Base-by-base conservation (phyloP, 2,329 filamentous ascomycete species). In the Karstenula rhodostoma region DNA sequence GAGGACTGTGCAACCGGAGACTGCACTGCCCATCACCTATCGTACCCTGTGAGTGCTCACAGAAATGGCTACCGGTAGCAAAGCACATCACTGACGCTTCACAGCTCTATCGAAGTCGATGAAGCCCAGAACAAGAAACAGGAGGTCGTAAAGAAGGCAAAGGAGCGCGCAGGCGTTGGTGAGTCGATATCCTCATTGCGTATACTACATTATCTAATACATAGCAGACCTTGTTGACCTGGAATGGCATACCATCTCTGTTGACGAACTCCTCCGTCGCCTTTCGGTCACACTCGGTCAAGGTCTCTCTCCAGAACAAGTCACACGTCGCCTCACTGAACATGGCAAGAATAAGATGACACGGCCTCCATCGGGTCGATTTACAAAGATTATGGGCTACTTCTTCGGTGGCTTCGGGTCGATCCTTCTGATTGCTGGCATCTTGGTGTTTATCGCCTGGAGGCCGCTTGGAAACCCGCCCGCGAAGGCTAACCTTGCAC, bases 401-500 rank as follows among this genome's bases (percentile, higher is more conserved):
- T 88, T 93, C 68, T 93, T 93, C 79, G 89, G 89, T 65, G 91
- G 91, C 1, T 94, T 94, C 66, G 90, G 91, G 2, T 83, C 86
- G 1, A 86, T 94, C 53, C 82, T 94, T 3, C 83, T 93, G 7
- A 71, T 88, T 2, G 90, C 89, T 19, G 82, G 85, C 22, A 85
- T 93, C 37, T 83, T 94, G 2, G 90, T 94, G 52, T 92, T 93
- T 69, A 79, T 94, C 59, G 87, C 90, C 2, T 94, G 90, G 90
- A 89, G 86, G 64, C 91, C 91, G 0, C 84, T 94, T 0, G 90
- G 90, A 4, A 72, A 90, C 10, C 90, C 90, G n/a, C 90, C 91
- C 2, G 84, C 88, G 0, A 68, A 85, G 15, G 90, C 91, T 7
- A 94, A 94, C 71, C 74, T 87, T 40, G 91, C 90, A 0, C 82